These are phyloP conservation scores for Aphanomyces cochlioides DNA, from an alignment of 352 stramenopile species.

Conservation along the genomic window DNA sequence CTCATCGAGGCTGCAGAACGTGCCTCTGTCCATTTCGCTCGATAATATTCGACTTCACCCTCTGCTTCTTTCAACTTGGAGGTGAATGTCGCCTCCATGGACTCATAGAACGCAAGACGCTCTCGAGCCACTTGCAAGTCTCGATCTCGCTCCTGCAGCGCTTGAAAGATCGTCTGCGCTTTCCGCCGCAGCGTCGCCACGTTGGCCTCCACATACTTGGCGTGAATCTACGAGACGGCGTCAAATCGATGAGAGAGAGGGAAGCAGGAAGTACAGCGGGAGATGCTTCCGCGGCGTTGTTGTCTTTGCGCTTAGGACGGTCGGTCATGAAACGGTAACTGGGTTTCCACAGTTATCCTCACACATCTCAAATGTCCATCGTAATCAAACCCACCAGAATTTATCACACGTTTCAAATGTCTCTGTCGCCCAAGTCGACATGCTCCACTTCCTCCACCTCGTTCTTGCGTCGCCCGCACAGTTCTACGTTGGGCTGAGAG, in stretches of 20 bases:
- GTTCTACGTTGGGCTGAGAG: no score
- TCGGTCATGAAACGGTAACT: background rate
- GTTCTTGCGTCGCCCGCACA: no score
- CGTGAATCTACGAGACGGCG: background rate
- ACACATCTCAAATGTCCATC: background rate
- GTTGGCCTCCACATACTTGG: background rate
- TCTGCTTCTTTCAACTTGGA: background rate
- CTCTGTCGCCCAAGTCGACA: no score
- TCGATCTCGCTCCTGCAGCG: conserved; percentile 10
- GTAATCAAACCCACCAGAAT: background rate
- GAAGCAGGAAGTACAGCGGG: background rate
- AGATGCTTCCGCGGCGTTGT: background rate
- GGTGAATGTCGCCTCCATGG: background rate
- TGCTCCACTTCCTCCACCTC: no score
- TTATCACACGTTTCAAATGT: no score
- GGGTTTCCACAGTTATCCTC: background rate
- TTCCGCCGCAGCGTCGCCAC: background rate
- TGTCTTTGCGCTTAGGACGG: no score
- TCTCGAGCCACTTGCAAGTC: background rate
- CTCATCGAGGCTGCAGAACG: background rate
- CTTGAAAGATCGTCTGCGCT: conserved; percentile 3
- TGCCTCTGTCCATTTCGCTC: conserved; percentile 1
- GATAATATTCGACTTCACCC: background rate
- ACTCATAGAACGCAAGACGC: background rate
- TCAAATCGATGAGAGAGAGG: background rate